phyloP scores from a whole-genome alignment of 2,329 filamentous ascomycete genomes.

The Septoria linicola region DNA sequence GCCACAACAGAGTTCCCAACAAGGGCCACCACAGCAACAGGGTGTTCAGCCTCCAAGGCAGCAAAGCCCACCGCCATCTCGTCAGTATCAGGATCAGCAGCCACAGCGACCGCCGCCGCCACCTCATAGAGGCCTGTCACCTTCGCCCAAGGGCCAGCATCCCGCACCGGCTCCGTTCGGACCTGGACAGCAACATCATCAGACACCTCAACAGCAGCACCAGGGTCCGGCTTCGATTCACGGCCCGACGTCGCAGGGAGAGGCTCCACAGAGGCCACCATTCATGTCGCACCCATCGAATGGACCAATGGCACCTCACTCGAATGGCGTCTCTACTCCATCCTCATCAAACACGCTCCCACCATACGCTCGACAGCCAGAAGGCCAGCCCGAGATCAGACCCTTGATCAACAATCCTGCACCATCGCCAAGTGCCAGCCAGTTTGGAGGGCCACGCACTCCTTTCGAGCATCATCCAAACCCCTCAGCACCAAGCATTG shows the following conservation, averaged over 20 bases:
- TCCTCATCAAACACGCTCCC: constrained; percentile 56
- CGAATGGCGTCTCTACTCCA: constrained; percentile 45
- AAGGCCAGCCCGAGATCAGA: constrained; percentile 80
- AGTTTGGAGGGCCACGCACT: constrained; percentile 67
- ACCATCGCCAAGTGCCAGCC: constrained; percentile 76
- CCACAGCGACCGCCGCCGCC: constrained; percentile 47
- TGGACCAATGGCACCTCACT: constrained; percentile 24
- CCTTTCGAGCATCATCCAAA: constrained; percentile 76
- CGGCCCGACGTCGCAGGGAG: constrained; percentile 26
- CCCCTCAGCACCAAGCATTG: constrained; percentile 58
- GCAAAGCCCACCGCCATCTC: constrained; percentile 57
- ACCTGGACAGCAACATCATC: constrained; percentile 45
- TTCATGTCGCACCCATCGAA: constrained; percentile 30
- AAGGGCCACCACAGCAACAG: constrained; percentile 13
- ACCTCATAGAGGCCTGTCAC: constrained; percentile 54
- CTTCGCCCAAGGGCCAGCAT: constrained; percentile 60
- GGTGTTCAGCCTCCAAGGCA: constrained; percentile 23
- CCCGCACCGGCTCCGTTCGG: constrained; percentile 55
- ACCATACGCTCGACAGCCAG: constrained; percentile 59
- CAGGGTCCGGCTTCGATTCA: constrained; percentile 52
- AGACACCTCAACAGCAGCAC: constrained; percentile 44
- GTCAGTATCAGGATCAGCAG: constrained; percentile 46
- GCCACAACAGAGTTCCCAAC: neutral
- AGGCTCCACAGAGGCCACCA: constrained; percentile 27
- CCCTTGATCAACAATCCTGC: constrained; percentile 77